Evolutionary conservation across 2,329 filamentous ascomycete genomes (phyloP).

Genomic region (Chaetomium globosum): DNA sequence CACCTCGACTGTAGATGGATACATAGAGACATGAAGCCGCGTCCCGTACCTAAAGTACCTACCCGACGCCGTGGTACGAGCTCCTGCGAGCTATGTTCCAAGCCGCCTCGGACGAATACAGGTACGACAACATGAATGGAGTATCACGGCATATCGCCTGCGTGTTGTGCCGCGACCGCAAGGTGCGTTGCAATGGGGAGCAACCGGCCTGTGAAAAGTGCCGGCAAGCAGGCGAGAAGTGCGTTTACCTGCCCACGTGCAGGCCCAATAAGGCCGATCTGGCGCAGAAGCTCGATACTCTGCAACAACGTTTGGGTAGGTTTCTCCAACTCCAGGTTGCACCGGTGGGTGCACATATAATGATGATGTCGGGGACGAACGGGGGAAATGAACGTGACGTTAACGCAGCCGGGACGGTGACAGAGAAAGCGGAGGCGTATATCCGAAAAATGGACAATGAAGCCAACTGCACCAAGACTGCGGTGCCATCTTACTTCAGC

Average conservation of each 20-base stretch:
- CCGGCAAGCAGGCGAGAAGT: conserved; percentile 7
- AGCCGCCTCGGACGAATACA: not conserved
- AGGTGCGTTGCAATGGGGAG: not conserved
- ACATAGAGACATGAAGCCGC: not conserved
- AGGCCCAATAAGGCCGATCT: not conserved
- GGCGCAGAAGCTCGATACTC: not conserved
- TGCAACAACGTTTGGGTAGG: conserved; percentile 1
- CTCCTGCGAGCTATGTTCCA: not conserved
- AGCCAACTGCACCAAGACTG: not conserved
- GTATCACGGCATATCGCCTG: not conserved
- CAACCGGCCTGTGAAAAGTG: conserved; percentile 3
- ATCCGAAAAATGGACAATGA: not conserved
- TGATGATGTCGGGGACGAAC: not conserved
- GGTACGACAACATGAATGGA: not conserved
- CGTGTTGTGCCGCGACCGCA: conserved; percentile 6
- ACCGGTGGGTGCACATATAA: not conserved
- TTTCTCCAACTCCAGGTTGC: not conserved
- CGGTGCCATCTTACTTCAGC: not conserved
- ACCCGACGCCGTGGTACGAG: not conserved
- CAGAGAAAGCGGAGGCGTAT: not conserved
- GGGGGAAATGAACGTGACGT: not conserved
- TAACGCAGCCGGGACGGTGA: not conserved
- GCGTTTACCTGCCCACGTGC: conserved; percentile 2
- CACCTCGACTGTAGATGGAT: not conserved
- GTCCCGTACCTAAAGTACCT: not conserved